These are phyloP conservation scores for Hortiboletus flavorubellus DNA, from an alignment of 768 basidiomycete species.

Conservation along the genomic window DNA sequence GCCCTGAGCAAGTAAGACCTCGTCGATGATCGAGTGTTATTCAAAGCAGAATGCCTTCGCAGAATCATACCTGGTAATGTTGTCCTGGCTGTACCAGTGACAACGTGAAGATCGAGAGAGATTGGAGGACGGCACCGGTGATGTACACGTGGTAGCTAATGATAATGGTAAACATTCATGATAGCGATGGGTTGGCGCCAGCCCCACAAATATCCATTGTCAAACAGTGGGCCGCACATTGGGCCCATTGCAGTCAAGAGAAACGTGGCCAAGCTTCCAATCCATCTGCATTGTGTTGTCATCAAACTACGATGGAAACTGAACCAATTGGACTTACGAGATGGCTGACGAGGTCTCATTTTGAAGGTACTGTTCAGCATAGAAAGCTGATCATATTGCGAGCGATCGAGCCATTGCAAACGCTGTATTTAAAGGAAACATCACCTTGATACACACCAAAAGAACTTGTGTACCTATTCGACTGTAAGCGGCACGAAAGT, in stretches of 20 bases:
- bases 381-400: conserved; percentile 15
- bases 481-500: background rate
- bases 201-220: conserved; percentile 29
- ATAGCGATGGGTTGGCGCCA: too few species aligned
- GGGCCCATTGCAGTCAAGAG: conserved; percentile 19
- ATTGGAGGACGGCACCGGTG: conserved; percentile 25
- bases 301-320: too few species aligned
- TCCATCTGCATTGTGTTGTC: conserved; percentile 20
- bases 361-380: conserved; percentile 18
- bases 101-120: conserved; percentile 36
- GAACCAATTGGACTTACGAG: conserved; percentile 13
- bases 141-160: conserved; percentile 18
- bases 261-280: conserved; percentile 21
- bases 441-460: conserved; percentile 31
- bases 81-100: conserved; percentile 34
- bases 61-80: conserved; percentile 32
- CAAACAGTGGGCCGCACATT: conserved; percentile 26
- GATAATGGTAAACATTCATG: background rate
- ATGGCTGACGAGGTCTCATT: conserved; percentile 22
- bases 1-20: conserved; percentile 47
- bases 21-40: background rate
- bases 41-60: background rate
- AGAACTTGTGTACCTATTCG: conserved; percentile 14
- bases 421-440: background rate
- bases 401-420: background rate